Percentiles rank a stretch among this genome's conserved stretches.
These are phyloP conservation scores for Pseudopyricularia cyperi DNA, from an alignment of 2,329 filamentous ascomycete species.

Conservation along the genomic window DNA sequence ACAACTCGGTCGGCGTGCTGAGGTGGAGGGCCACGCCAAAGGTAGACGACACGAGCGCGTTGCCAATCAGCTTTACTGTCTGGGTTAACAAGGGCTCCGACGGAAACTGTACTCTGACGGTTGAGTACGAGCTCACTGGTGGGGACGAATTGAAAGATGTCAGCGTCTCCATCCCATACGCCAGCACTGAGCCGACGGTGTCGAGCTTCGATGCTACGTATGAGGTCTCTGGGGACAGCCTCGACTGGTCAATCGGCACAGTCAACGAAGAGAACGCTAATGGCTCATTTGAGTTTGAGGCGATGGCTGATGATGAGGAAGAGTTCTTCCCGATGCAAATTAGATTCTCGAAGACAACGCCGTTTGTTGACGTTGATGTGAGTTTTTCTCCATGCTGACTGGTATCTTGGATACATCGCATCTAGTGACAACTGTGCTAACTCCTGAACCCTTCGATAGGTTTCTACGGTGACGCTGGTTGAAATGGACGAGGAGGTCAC, in stretches of 20 bases:
- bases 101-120: slow-evolving; percentile 75
- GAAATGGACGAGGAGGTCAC: slow-evolving; percentile 68
- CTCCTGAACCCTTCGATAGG: slow-evolving; percentile 22
- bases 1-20: slow-evolving; percentile 85
- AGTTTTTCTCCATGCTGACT: slow-evolving; percentile 29
- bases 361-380: slow-evolving; percentile 90
- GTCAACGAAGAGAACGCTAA: slow-evolving; percentile 71
- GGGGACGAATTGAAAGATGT: slow-evolving; percentile 71
- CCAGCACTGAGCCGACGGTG: slow-evolving; percentile 71
- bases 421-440: not conserved
- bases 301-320: slow-evolving; percentile 71
- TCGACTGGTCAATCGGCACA: slow-evolving; percentile 87
- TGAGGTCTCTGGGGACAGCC: slow-evolving; percentile 79
- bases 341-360: slow-evolving; percentile 71
- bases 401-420: slow-evolving; percentile 11
- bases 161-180: slow-evolving; percentile 75
- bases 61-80: slow-evolving; percentile 91
- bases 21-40: slow-evolving; percentile 83
- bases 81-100: slow-evolving; percentile 87
- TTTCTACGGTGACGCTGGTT: slow-evolving; percentile 55
- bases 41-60: slow-evolving; percentile 63
- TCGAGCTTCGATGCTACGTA: slow-evolving; percentile 92
- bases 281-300: slow-evolving; percentile 92
- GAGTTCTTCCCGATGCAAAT: slow-evolving; percentile 98
- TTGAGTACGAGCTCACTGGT: slow-evolving; percentile 90